These are phyloP conservation scores for Babesia sp. DNA, from an alignment of 169 alveolate species.

Conservation along the genomic window DNA sequence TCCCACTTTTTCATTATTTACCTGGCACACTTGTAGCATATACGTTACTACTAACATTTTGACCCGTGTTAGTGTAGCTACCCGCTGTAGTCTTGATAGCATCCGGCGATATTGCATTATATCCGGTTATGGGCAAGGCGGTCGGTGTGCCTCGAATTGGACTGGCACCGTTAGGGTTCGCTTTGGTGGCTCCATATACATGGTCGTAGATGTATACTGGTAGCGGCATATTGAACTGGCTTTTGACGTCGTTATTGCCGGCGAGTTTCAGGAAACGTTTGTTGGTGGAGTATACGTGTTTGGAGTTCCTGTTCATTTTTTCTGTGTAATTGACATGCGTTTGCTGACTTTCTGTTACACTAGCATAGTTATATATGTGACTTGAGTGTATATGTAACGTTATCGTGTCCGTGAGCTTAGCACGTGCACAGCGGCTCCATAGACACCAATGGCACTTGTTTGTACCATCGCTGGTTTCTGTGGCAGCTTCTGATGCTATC, in stretches of 20 bases:
- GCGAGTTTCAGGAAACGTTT: neutral
- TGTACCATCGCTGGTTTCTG: too few relatives aligned
- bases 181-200: neutral
- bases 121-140: neutral
- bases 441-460: neutral
- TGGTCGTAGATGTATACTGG: neutral
- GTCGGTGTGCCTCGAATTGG: neutral
- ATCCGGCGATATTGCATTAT: neutral
- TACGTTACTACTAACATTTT: neutral
- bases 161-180: neutral
- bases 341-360: neutral
- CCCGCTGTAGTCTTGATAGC: neutral
- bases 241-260: neutral
- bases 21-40: neutral
- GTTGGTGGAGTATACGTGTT: constrained; percentile 31
- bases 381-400: neutral
- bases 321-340: neutral
- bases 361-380: neutral
- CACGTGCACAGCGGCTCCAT: constrained; percentile 26
- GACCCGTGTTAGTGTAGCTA: neutral
- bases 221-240: neutral
- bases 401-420: neutral
- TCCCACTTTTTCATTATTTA: neutral
- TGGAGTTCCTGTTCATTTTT: neutral
- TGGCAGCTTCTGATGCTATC: too few relatives aligned